Percentiles rank a stretch among this genome's conserved stretches.
Conservation (phyloP, 148 eudicot genomes). For the Linanthus parryae region DNA sequence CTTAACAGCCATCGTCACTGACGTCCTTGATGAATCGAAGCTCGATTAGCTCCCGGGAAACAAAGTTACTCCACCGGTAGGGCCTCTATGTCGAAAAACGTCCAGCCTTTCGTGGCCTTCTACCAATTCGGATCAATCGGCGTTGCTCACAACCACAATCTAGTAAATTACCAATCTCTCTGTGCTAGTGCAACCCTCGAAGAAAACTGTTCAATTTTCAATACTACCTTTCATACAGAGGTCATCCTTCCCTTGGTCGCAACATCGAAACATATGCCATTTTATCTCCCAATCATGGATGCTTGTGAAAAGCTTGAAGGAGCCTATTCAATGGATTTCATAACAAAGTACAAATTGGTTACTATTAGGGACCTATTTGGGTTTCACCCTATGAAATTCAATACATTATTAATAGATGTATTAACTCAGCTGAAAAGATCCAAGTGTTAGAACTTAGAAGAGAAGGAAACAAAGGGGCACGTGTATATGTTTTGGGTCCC, state of each 20-base stretch:
- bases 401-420: too few species aligned
- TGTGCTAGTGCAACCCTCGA: constrained; percentile 47
- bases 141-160: constrained; percentile 76
- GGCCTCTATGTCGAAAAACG: constrained; percentile 62
- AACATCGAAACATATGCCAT: constrained; percentile 42
- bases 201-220: constrained; percentile 61
- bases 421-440: too few species aligned
- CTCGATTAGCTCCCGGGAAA: constrained; percentile 54
- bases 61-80: constrained; percentile 65
- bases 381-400: constrained; percentile 76
- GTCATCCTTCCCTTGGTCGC: constrained; percentile 75
- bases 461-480: too few species aligned
- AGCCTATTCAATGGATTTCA: constrained; percentile 80
- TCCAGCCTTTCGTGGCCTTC: constrained; percentile 73
- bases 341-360: constrained; percentile 70
- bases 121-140: constrained; percentile 67
- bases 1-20: too few species aligned
- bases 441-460: too few species aligned
- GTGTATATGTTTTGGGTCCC: too few species aligned
- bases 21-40: constrained; percentile 43
- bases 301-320: constrained; percentile 60
- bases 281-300: constrained; percentile 35
- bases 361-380: constrained; percentile 84
- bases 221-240: constrained; percentile 62
- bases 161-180: constrained; percentile 57